phyloP scores from a whole-genome alignment of 345 rosid species.

The Erysimum cheiranthoides region DNA sequence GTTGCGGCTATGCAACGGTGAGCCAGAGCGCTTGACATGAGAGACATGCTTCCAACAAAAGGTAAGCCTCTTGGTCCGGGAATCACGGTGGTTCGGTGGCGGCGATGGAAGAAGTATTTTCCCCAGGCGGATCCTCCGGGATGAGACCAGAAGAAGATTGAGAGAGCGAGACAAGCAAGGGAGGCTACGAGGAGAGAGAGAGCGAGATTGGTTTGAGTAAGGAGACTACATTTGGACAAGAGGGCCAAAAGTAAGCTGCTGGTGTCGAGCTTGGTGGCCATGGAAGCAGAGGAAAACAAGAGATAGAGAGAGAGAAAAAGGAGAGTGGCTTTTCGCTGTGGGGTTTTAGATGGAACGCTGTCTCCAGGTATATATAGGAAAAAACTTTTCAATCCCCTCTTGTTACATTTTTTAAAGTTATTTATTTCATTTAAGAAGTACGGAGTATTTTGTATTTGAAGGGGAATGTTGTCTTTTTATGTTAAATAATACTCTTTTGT shows the following conservation, averaged over 20 bases:
- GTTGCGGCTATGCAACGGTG: slow-evolving; percentile 65
- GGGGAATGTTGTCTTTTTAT: slow-evolving; percentile 12
- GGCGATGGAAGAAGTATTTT: slow-evolving; percentile 47
- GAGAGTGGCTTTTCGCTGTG: slow-evolving; percentile 41
- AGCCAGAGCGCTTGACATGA: slow-evolving; percentile 62
- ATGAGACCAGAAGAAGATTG: slow-evolving; percentile 63
- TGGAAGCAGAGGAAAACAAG: slow-evolving; percentile 28
- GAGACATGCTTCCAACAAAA: slow-evolving; percentile 66
- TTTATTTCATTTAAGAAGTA: slow-evolving; percentile 10
- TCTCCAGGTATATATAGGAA: slow-evolving; percentile 38
- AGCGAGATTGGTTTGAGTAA: slow-evolving; percentile 52
- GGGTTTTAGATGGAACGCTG: slow-evolving; percentile 36
- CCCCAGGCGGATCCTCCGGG: slow-evolving; percentile 92
- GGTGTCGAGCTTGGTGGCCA: slow-evolving; percentile 57
- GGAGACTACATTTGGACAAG: slow-evolving; percentile 60
- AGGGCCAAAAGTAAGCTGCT: slow-evolving; percentile 56
- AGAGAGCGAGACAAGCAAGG: slow-evolving; percentile 47
- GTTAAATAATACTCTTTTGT: background rate
- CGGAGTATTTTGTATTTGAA: background rate
- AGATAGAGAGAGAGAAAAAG: slow-evolving; percentile 23
- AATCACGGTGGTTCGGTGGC: slow-evolving; percentile 43
- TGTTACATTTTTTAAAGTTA: background rate
- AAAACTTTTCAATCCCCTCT: background rate
- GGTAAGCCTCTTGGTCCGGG: slow-evolving; percentile 85
- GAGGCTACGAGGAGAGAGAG: slow-evolving; percentile 51